phyloP scores from a whole-genome alignment of 148 eudicot genomes.

The Diospyros kaki region DNA sequence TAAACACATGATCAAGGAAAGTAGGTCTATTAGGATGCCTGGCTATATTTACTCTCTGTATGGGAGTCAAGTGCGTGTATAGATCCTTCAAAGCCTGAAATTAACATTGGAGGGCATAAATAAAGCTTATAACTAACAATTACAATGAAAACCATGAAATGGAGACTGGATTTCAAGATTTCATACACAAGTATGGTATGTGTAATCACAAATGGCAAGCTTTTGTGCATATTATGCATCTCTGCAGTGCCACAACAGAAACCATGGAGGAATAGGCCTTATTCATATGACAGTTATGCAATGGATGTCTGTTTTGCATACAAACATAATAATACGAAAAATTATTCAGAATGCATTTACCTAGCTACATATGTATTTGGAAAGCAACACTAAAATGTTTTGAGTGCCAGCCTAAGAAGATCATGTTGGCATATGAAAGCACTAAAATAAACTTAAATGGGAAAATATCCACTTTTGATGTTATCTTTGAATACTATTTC shows the following conservation, averaged over 20 bases:
- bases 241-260: background rate
- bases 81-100: slow-evolving; percentile 77
- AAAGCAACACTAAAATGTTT: background rate
- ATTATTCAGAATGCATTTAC: background rate
- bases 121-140: slow-evolving; percentile 9
- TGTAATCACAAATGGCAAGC: background rate
- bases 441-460: background rate
- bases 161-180: background rate
- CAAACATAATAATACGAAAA: background rate
- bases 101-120: slow-evolving; percentile 6
- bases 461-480: background rate
- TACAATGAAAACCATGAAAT: background rate
- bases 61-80: slow-evolving; percentile 73
- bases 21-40: slow-evolving; percentile 96
- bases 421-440: background rate
- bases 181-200: background rate
- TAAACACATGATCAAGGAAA: slow-evolving; percentile 78
- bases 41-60: slow-evolving; percentile 88
- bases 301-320: background rate
- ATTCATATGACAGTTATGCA: background rate
- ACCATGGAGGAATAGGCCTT: background rate
- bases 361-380: background rate
- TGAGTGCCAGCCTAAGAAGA: background rate
- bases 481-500: background rate
- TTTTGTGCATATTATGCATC: background rate